Conservation (phyloP, 495 filamentous ascomycete species). For the Annulohypoxylon moriforme region DNA sequence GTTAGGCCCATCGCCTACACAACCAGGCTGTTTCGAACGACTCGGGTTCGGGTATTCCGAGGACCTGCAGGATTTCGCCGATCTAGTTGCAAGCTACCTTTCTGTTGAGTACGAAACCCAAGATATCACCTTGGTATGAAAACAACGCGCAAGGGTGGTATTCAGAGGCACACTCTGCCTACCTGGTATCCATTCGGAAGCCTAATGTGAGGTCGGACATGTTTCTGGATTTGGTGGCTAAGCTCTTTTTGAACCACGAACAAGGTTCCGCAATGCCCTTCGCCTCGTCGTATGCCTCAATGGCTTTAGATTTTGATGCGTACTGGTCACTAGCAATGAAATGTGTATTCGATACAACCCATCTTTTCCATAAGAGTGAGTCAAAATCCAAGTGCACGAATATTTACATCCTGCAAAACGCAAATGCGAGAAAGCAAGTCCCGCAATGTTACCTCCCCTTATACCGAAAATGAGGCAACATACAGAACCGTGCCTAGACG, state of each 20-base stretch:
- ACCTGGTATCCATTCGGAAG: no score
- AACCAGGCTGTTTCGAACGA: constrained; percentile 3
- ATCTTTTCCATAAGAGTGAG: neutral
- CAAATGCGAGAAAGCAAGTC: neutral
- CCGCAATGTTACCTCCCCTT: neutral
- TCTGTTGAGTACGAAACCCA: neutral
- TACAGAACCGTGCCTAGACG: neutral
- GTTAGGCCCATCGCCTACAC: neutral
- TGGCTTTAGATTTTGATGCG: neutral
- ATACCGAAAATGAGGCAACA: neutral
- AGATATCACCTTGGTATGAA: neutral
- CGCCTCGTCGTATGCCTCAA: neutral
- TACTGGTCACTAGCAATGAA: neutral
- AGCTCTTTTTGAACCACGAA: no score
- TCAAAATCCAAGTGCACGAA: neutral
- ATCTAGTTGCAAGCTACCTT: neutral
- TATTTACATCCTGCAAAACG: neutral
- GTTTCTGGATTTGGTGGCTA: no score
- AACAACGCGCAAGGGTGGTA: neutral
- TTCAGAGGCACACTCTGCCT: neutral
- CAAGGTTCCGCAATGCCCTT: neutral
- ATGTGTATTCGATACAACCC: neutral
- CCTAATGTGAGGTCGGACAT: no score
- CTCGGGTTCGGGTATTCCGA: neutral
- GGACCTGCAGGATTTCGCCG: neutral